Percentiles rank a stretch among this genome's conserved stretches.
Conservation (phyloP, 768 basidiomycete species). For the Lactarius pseudohatsudake region DNA sequence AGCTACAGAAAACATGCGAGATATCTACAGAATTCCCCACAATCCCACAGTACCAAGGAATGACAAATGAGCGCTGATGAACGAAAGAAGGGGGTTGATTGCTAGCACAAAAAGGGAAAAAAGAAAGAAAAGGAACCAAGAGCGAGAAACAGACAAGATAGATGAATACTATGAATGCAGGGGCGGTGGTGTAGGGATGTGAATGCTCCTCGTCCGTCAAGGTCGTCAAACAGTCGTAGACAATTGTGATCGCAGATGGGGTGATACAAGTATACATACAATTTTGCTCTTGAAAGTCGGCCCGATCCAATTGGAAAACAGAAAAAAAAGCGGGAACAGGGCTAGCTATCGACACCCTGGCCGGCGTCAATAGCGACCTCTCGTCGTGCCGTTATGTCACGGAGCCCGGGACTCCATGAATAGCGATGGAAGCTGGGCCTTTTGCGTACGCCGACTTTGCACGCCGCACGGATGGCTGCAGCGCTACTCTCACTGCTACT, state of each 20-base stretch:
- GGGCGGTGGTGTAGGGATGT: conserved; percentile 24
- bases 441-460: conserved; percentile 48
- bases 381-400: conserved; percentile 14
- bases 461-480: conserved; percentile 53
- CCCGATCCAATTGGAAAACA: conserved; percentile 12
- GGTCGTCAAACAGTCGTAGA: conserved; percentile 26
- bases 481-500: conserved; percentile 33
- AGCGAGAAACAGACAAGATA: conserved; percentile 8
- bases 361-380: conserved; percentile 20
- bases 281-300: conserved; percentile 13
- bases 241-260: conserved; percentile 20
- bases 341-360: conserved; percentile 25
- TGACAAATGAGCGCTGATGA: conserved; percentile 4
- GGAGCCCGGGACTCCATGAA: conserved; percentile 45
- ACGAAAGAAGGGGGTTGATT: conserved; percentile 11
- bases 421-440: conserved; percentile 49
- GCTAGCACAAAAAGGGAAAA: conserved; percentile 9
- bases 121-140: conserved; percentile 5
- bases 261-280: conserved; percentile 28
- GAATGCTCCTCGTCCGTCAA: conserved; percentile 27
- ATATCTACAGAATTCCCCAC: conserved; percentile 23
- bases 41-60: conserved; percentile 2
- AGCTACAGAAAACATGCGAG: conserved; percentile 25
- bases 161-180: conserved; percentile 24
- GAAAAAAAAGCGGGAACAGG: not conserved